Evolutionary conservation across 176 grass and related monocot species (phyloP).

Genomic region (Pharus latifolius): DNA sequence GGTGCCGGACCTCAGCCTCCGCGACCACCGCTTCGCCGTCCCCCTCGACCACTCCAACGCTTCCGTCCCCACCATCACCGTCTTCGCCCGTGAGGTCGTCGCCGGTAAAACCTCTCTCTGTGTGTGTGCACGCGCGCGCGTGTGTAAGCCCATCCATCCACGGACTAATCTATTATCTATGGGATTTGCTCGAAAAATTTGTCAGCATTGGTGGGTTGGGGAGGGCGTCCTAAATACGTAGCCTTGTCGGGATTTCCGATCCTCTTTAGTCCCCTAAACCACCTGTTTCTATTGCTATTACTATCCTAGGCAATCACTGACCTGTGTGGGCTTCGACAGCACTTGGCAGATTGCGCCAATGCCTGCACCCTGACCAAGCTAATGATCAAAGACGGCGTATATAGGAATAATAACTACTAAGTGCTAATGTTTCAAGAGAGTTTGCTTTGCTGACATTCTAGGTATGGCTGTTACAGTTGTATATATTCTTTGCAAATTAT

Average conservation of each 20-base stretch:
- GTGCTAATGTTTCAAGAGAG: not conserved
- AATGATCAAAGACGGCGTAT: too few species aligned
- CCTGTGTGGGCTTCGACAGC: too few species aligned
- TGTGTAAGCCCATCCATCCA: too few species aligned
- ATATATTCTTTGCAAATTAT: not conserved
- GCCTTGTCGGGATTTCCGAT: too few species aligned
- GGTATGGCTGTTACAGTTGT: not conserved
- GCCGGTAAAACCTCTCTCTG: conserved; percentile 27
- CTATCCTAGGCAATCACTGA: too few species aligned
- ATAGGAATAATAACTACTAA: not conserved
- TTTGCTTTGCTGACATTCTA: not conserved
- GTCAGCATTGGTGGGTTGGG: not conserved
- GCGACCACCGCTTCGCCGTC: conserved; percentile 77
- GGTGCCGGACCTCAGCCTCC: conserved; percentile 71
- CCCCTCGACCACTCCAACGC: conserved; percentile 66
- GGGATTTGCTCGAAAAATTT: too few species aligned
- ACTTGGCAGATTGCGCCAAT: too few species aligned
- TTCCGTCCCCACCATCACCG: conserved; percentile 33
- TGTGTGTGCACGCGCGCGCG: too few species aligned
- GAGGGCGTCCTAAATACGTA: not conserved
- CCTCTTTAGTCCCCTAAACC: too few species aligned
- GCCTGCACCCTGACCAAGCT: too few species aligned
- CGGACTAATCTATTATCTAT: too few species aligned
- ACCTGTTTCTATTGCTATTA: too few species aligned
- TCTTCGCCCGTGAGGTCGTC: conserved; percentile 86